A percentile compares a stretch with the other conserved stretches of the same genome.
These are phyloP conservation scores for Podaxis sp. DNA, from an alignment of 768 basidiomycete genomes.

Conservation along the genomic window DNA sequence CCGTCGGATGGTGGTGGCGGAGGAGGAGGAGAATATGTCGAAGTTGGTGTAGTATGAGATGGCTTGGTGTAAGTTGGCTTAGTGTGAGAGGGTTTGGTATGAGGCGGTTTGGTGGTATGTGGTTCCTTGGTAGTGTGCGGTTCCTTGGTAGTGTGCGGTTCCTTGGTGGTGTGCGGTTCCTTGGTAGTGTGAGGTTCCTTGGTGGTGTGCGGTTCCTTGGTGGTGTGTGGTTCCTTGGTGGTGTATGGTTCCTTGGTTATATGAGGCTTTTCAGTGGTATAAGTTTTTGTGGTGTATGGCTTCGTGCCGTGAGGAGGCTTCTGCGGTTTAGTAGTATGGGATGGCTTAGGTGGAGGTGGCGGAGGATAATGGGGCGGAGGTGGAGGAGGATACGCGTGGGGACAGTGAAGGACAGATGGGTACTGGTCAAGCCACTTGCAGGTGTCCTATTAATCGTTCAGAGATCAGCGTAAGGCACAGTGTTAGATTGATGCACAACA, in stretches of 20 bases:
- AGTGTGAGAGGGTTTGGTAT: too few species aligned
- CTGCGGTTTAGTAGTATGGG: not conserved
- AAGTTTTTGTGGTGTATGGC: too few species aligned
- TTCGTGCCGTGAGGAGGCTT: too few species aligned
- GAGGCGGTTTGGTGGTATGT: too few species aligned
- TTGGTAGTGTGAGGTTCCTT: too few species aligned
- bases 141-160: too few species aligned
- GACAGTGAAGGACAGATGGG: not conserved
- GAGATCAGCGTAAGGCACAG: not conserved
- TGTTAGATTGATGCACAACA: constrained; percentile 5
- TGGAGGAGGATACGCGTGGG: not conserved
- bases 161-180: too few species aligned
- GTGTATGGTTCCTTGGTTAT: too few species aligned
- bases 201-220: too few species aligned
- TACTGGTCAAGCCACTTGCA: constrained; percentile 24
- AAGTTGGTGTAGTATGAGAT: constrained; percentile 7
- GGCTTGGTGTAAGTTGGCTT: constrained; percentile 16
- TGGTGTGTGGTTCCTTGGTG: too few species aligned
- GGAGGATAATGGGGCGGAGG: not conserved
- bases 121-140: too few species aligned
- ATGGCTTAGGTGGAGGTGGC: not conserved
- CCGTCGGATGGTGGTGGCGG: constrained; percentile 26
- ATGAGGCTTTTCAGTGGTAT: too few species aligned
- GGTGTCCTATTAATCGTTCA: constrained; percentile 25
- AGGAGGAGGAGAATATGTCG: constrained; percentile 16